Conservation (phyloP, 441 rosid species). For the Melastoma candidum region DNA sequence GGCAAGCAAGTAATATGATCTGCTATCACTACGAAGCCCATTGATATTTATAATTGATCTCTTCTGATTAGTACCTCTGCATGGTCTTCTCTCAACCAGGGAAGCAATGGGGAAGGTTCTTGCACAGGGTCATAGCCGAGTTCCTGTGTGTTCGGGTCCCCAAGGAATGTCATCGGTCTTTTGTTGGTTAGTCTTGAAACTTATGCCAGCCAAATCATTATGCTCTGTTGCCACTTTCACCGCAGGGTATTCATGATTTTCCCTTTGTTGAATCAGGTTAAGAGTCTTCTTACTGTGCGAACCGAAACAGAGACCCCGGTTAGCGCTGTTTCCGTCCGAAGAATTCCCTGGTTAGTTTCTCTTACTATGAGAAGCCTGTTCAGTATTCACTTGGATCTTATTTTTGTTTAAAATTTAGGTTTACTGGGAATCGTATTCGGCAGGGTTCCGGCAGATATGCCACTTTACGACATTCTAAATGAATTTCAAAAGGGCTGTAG, state of each 20-base stretch:
- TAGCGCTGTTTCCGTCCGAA: slow-evolving; percentile 26
- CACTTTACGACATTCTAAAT: slow-evolving; percentile 42
- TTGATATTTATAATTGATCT: too few relatives aligned
- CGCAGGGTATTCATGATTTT: not conserved
- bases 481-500: slow-evolving; percentile 65
- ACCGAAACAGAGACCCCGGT: slow-evolving; percentile 25
- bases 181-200: slow-evolving; percentile 7
- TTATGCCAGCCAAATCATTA: not conserved
- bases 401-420: too few relatives aligned
- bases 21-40: too few relatives aligned
- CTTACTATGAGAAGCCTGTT: too few relatives aligned
- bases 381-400: too few relatives aligned
- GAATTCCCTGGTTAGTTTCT: slow-evolving; percentile 25
- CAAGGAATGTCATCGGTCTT: slow-evolving; percentile 24
- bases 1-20: too few relatives aligned
- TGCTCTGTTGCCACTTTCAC: not conserved
- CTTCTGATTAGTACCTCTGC: not conserved
- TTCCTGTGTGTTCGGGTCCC: slow-evolving; percentile 23
- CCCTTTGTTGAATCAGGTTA: slow-evolving; percentile 18
- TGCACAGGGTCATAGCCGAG: slow-evolving; percentile 26
- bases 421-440: too few relatives aligned
- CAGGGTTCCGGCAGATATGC: slow-evolving; percentile 39
- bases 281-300: slow-evolving; percentile 24
- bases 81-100: not conserved
- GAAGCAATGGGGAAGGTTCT: slow-evolving; percentile 16